Evolutionary conservation across 306 rosid genomes (phyloP).

Genomic region (Gleditsia sinensis): DNA sequence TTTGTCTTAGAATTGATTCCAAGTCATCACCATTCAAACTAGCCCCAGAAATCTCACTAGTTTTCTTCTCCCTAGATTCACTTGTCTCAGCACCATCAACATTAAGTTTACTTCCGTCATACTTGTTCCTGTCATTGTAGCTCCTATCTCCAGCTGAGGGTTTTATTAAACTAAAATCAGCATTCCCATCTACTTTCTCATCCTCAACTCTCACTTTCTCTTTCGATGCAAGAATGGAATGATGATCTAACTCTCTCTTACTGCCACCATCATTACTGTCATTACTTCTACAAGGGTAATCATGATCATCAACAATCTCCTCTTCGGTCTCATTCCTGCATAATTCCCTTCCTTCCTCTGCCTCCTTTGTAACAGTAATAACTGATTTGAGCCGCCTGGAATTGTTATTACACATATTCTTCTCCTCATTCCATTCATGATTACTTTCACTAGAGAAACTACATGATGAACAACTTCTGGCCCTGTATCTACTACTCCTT

Average conservation of each 20-base stretch:
- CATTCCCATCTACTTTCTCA: conserved; percentile 39
- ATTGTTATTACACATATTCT: conserved; percentile 38
- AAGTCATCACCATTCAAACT: conserved; percentile 50
- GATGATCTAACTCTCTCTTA: conserved; percentile 52
- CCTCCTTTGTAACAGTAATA: conserved; percentile 50
- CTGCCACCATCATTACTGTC: conserved; percentile 61
- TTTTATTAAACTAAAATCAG: conserved; percentile 31
- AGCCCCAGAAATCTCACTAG: conserved; percentile 39
- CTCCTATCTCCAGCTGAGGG: conserved; percentile 22
- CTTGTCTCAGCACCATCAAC: conserved; percentile 34
- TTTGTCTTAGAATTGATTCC: conserved; percentile 76
- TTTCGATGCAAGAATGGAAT: conserved; percentile 36
- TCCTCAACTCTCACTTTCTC: conserved; percentile 42
- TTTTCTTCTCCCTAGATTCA: conserved; percentile 42
- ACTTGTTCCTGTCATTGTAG: conserved; percentile 19
- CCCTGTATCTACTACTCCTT: conserved; percentile 53
- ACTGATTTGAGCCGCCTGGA: conserved; percentile 66
- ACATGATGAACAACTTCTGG: conserved; percentile 58
- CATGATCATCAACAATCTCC: conserved; percentile 64
- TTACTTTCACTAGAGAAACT: conserved; percentile 42
- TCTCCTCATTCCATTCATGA: conserved; percentile 45
- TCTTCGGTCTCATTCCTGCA: conserved; percentile 53
- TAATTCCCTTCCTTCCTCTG: conserved; percentile 40
- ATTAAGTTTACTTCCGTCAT: conserved; percentile 21
- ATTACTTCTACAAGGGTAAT: conserved; percentile 73